Evolutionary conservation across 208 protist species (phyloP), one percentile per base, ranked within the genome.

Genomic region (Leishmania tarentolae): DNA sequence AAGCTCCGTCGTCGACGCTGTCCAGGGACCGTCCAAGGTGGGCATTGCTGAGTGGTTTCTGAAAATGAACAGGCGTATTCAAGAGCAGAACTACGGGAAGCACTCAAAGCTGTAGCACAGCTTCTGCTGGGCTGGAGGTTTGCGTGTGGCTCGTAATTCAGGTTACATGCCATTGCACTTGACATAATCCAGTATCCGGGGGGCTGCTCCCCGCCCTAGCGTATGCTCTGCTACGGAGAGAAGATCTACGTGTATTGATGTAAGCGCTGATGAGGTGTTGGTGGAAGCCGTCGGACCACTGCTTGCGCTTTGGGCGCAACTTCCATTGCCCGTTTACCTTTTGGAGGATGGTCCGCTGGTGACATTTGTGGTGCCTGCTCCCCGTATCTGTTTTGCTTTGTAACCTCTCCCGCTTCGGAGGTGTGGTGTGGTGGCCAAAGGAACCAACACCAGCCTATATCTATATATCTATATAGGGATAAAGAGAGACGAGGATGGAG

Each of bases 1-100:
- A 74, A 88, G 83, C 78, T 47, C 28, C 9, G 85, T 86, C 31
- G 90, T 97, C 11, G 91, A 95, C 75, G 74, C 75, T 42, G 84
- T 93, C 44, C 63, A 87, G 50, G 94, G 90, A 21, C 85, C 80
- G 17, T 84, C 84, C 31, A 97, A 97, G 81, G 90, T 88, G 66
- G 80, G 81, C 37, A 88, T 97, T 44, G 91, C 90, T n/a, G 88
- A 95, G 83, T 97, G 94, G 94, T 92, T 90, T 50, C 75, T 97
- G 66, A 89, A 74, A 47, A 81, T 97, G 76, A 90, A 81, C 59
- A 79, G 89, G 40, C 87, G 83, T 42, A 81, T 90, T 15, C 78
- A 86, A 35, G 76, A 83, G 37, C 80, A 88, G 69, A 87, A 83
- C 73, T 87, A 78, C 56, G 84, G 74, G 42, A 83, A 79, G 52